These are phyloP conservation scores for Maudiozyma bulderi DNA, from an alignment of 805 yeast species.

Conservation along the genomic window DNA sequence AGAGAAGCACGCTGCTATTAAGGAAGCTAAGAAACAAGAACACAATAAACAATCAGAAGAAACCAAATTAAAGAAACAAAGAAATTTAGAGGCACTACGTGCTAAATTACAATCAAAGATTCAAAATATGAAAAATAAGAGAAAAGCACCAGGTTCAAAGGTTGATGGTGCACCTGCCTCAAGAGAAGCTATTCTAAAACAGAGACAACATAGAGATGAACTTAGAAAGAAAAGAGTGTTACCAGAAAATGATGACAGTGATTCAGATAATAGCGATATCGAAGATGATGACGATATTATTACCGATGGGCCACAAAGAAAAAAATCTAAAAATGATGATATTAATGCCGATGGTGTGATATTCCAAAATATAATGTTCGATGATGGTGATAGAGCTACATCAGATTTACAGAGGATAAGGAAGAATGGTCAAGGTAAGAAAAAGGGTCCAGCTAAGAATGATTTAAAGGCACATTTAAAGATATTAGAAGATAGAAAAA, in stretches of 20 bases:
- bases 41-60: conserved; percentile 13
- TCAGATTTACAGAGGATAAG: conserved; percentile 57
- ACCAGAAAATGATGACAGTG: conserved; percentile 29
- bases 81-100: conserved; percentile 53
- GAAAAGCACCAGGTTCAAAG: conserved; percentile 87
- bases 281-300: conserved; percentile 7
- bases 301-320: conserved; percentile 8
- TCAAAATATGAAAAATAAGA: conserved; percentile 55
- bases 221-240: conserved; percentile 29
- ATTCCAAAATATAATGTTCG: conserved; percentile 74
- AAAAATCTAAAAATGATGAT: conserved; percentile 27
- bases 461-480: conserved; percentile 78
- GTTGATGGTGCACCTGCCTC: conserved; percentile 75
- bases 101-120: conserved; percentile 74
- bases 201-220: conserved; percentile 41
- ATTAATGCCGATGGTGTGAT: conserved; percentile 39
- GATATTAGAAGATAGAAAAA: conserved; percentile 64
- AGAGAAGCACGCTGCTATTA: conserved; percentile 3
- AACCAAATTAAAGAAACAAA: conserved; percentile 35
- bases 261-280: conserved; percentile 17
- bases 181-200: conserved; percentile 68
- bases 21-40: conserved; percentile 9
- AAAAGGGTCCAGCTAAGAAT: conserved; percentile 77
- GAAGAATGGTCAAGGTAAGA: conserved; percentile 32
- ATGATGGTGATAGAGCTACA: conserved; percentile 71